These are phyloP conservation scores for Fusarium sp. DNA, from an alignment of 2,329 filamentous ascomycete genomes.

Conservation along the genomic window DNA sequence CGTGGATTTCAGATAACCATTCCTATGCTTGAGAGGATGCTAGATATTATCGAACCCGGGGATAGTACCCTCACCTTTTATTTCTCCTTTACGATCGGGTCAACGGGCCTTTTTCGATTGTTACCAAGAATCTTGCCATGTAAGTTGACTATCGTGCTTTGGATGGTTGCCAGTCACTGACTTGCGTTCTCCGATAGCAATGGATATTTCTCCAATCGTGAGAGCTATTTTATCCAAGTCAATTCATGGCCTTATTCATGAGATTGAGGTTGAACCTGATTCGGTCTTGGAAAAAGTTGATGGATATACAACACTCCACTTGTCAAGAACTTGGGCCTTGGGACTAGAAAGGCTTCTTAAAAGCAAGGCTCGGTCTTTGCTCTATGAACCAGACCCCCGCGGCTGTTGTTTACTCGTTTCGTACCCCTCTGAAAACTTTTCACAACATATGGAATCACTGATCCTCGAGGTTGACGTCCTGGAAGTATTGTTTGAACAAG, in stretches of 20 bases:
- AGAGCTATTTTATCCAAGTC: constrained; percentile 1
- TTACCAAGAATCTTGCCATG: not conserved
- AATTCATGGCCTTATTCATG: not conserved
- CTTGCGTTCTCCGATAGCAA: not conserved
- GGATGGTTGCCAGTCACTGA: not conserved
- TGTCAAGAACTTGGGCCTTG: not conserved
- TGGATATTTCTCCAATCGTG: not conserved
- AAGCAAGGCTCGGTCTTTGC: not conserved
- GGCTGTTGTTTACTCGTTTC: not conserved
- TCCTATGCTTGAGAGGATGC: too few species aligned
- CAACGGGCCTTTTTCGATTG: not conserved
- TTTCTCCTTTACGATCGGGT: too few species aligned
- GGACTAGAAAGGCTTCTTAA: not conserved
- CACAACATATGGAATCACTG: too few species aligned
- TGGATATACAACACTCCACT: not conserved
- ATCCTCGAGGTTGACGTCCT: too few species aligned
- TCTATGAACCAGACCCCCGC: not conserved
- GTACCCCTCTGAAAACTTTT: not conserved
- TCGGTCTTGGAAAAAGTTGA: not conserved
- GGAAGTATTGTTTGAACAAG: not conserved
- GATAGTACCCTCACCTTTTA: too few species aligned
- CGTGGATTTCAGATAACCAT: too few species aligned
- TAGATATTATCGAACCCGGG: too few species aligned
- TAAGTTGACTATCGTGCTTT: not conserved
- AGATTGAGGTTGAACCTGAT: not conserved